A percentile compares a stretch with the other conserved stretches of the same genome.
Conservation (phyloP, 805 yeast genomes). For the Cyberlindnera euphorbiiphila region DNA sequence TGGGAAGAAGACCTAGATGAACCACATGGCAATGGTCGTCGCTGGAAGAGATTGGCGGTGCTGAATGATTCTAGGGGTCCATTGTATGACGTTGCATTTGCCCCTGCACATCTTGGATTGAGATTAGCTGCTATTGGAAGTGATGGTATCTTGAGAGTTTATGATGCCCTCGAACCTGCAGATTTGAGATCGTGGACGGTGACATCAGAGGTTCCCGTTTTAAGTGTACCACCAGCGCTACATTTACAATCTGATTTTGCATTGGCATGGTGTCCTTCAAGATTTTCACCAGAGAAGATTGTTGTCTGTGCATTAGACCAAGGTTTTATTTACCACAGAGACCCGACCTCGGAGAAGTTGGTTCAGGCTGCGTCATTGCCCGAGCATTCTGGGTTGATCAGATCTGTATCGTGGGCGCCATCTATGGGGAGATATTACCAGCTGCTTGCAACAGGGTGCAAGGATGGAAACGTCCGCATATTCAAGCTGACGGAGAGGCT, state of each 20-base stretch:
- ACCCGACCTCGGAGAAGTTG: slow-evolving; percentile 44
- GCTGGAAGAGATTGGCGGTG: slow-evolving; percentile 77
- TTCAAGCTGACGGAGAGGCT: slow-evolving; percentile 60
- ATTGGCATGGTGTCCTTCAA: slow-evolving; percentile 86
- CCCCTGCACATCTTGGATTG: slow-evolving; percentile 79
- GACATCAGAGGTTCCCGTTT: slow-evolving; percentile 63
- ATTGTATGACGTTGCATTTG: slow-evolving; percentile 82
- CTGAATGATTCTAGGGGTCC: slow-evolving; percentile 88
- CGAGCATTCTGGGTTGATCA: slow-evolving; percentile 81
- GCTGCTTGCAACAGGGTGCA: slow-evolving; percentile 90
- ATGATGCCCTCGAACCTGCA: slow-evolving; percentile 88
- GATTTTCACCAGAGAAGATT: slow-evolving; percentile 74
- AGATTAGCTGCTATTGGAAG: slow-evolving; percentile 83
- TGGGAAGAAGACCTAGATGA: slow-evolving; percentile 91
- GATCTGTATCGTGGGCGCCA: slow-evolving; percentile 96
- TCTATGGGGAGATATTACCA: slow-evolving; percentile 89
- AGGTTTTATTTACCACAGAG: slow-evolving; percentile 69
- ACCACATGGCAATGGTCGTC: slow-evolving; percentile 67
- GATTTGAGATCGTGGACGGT: slow-evolving; percentile 80
- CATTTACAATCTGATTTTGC: slow-evolving; percentile 83
- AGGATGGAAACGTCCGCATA: slow-evolving; percentile 87
- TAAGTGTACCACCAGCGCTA: slow-evolving; percentile 69
- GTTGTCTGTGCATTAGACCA: slow-evolving; percentile 85
- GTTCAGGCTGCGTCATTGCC: slow-evolving; percentile 61
- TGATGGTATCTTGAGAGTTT: slow-evolving; percentile 81